Conservation (phyloP, 2,329 filamentous ascomycete species). For the Phialophora chinensis region DNA sequence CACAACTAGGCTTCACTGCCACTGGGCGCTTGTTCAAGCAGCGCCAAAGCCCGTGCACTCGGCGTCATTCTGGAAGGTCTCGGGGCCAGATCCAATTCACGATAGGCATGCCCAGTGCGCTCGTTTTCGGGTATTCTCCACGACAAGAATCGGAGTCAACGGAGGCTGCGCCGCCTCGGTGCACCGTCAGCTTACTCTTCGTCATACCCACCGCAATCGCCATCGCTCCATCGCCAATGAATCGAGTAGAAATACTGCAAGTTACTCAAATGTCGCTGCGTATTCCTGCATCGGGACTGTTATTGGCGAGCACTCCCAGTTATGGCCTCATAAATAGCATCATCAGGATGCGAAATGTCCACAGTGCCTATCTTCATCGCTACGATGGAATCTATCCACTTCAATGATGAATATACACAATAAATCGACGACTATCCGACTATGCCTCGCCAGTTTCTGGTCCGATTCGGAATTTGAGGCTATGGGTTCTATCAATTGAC, state of each 20-base stretch:
- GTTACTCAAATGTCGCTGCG: constrained; percentile 10
- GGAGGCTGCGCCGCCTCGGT: constrained; percentile 6
- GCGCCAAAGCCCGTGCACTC: constrained; percentile 14
- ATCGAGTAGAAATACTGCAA: background rate
- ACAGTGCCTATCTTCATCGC: background rate
- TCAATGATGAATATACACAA: background rate
- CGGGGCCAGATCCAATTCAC: background rate
- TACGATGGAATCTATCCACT: background rate
- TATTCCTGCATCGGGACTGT: background rate
- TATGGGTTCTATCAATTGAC: constrained; percentile 5
- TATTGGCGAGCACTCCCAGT: constrained; percentile 5
- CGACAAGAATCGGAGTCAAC: constrained; percentile 5
- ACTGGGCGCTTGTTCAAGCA: background rate
- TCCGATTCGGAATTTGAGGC: background rate
- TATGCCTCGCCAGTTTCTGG: background rate
- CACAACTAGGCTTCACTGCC: constrained; percentile 1
- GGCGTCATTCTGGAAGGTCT: constrained; percentile 16
- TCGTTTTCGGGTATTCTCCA: background rate
- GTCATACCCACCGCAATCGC: background rate
- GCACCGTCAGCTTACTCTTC: constrained; percentile 10
- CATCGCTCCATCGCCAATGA: background rate
- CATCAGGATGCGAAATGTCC: constrained; percentile 6
- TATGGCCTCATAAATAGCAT: constrained; percentile 18
- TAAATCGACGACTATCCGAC: background rate
- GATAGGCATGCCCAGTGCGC: constrained; percentile 5